Evolutionary conservation across 1,139 yeast genomes (phyloP).

Genomic region (Protomyces arabidopsidicola): DNA sequence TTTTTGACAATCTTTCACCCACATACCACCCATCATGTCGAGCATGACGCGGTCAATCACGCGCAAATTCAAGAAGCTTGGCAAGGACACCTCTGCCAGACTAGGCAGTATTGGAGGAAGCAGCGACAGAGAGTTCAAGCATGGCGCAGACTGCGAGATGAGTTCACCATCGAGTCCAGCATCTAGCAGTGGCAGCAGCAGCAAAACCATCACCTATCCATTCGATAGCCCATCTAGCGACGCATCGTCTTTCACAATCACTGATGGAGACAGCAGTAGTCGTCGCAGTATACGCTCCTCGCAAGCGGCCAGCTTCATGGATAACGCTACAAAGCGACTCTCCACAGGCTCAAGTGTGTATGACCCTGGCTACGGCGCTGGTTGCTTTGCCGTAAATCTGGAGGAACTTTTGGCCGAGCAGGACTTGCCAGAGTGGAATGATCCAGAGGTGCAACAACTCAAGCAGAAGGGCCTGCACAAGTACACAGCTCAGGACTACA

Average conservation of each 20-base stretch:
- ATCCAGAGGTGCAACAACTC: background rate
- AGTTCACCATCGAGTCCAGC: background rate
- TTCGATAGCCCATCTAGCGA: background rate
- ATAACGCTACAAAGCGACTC: background rate
- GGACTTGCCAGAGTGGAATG: background rate
- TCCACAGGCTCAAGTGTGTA: background rate
- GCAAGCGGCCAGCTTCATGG: background rate
- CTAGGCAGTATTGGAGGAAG: background rate
- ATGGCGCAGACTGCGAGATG: background rate
- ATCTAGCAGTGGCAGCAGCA: background rate
- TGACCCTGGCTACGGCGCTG: conserved; percentile 19
- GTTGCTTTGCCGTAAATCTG: conserved; percentile 19
- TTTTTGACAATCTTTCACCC: no score
- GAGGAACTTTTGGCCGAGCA: conserved; percentile 13
- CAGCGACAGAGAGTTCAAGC: background rate
- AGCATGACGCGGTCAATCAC: background rate
- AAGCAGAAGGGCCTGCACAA: conserved; percentile 11
- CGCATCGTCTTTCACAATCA: background rate
- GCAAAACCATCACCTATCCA: background rate
- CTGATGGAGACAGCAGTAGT: background rate
- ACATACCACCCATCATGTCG: background rate
- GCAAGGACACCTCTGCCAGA: background rate
- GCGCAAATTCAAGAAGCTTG: background rate
- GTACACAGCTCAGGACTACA: conserved; percentile 21
- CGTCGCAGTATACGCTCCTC: background rate